These are phyloP conservation scores for Globisporangium recalcitrans DNA, from an alignment of 352 stramenopile genomes.

Conservation along the genomic window DNA sequence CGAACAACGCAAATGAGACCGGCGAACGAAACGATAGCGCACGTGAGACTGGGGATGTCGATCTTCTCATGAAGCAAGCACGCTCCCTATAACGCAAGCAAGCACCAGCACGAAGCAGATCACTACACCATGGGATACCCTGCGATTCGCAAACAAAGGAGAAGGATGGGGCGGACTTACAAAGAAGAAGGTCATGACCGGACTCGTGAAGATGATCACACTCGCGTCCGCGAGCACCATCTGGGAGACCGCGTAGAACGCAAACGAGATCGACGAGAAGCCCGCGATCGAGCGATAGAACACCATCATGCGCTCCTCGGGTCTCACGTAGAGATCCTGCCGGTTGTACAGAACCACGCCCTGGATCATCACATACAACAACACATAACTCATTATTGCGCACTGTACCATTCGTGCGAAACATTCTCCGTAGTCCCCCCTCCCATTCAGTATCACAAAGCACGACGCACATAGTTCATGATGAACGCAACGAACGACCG, in stretches of 20 bases:
- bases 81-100: constrained; percentile 17
- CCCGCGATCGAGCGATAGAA: constrained; percentile 40
- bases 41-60: constrained; percentile 21
- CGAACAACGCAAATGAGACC: constrained; percentile 39
- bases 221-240: constrained; percentile 72
- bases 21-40: constrained; percentile 28
- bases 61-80: constrained; percentile 28
- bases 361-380: not conserved
- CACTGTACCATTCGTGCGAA: too few species aligned
- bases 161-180: constrained; percentile 18
- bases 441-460: not conserved
- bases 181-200: constrained; percentile 63
- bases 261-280: constrained; percentile 47
- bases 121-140: not conserved
- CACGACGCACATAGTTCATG: constrained; percentile 58
- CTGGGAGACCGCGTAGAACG: constrained; percentile 63
- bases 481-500: constrained; percentile 45
- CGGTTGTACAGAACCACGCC: constrained; percentile 27
- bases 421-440: too few species aligned
- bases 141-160: not conserved
- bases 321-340: constrained; percentile 41
- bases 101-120: not conserved
- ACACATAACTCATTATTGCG: not conserved
- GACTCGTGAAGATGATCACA: constrained; percentile 62
- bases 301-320: constrained; percentile 45